Percentiles rank a stretch among this genome's conserved stretches.
Evolutionary conservation across 1,284 basidiomycete genomes (phyloP).

Genomic region (Austroboletus niveus): DNA sequence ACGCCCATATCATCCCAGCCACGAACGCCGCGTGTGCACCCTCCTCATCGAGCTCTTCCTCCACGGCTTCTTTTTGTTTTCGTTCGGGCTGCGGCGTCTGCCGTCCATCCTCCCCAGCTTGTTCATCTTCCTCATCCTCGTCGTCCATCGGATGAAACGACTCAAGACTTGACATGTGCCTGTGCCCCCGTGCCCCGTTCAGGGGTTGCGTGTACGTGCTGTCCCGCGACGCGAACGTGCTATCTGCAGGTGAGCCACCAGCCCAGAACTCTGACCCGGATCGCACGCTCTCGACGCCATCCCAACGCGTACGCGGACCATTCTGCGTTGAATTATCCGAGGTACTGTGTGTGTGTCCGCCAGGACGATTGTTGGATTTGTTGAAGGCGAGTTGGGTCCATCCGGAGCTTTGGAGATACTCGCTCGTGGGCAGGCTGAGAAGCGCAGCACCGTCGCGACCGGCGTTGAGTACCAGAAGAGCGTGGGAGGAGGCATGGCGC

Average conservation of each 20-base stretch:
- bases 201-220: constrained; percentile 13
- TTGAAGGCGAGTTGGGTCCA: constrained; percentile 46
- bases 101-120: constrained; percentile 18
- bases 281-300: constrained; percentile 56
- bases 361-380: constrained; percentile 5
- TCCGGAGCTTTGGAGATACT: constrained; percentile 79
- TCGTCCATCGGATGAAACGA: constrained; percentile 35
- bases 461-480: constrained; percentile 76
- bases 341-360: constrained; percentile 11
- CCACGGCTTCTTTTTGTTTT: constrained; percentile 22
- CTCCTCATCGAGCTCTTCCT: constrained; percentile 58
- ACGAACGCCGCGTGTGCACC: constrained; percentile 79
- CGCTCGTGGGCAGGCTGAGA: constrained; percentile 75
- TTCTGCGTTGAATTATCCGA: constrained; percentile 25
- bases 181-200: constrained; percentile 19
- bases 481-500: constrained; percentile 62
- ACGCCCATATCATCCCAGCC: constrained; percentile 75
- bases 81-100: constrained; percentile 22
- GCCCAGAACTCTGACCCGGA: constrained; percentile 77
- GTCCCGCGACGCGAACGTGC: constrained; percentile 20
- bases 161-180: constrained; percentile 24
- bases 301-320: constrained; percentile 24
- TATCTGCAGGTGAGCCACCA: constrained; percentile 32
- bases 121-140: constrained; percentile 22
- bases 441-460: constrained; percentile 73